phyloP scores from a whole-genome alignment of 768 basidiomycete species.

The Suillus decipiens region DNA sequence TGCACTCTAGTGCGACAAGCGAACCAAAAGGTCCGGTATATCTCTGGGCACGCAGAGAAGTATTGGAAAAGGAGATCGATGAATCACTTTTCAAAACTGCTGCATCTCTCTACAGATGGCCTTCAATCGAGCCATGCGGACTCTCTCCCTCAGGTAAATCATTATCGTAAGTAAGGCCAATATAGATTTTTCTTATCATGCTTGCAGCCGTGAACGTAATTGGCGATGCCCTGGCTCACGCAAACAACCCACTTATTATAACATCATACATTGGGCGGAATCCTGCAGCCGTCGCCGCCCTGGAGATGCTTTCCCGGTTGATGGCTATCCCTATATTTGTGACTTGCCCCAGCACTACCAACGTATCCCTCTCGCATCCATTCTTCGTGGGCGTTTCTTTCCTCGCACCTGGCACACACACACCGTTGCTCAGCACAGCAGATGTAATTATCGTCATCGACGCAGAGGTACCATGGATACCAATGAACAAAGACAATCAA shows the following conservation, averaged over 20 bases:
- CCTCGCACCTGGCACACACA: conserved; percentile 46
- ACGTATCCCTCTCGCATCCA: conserved; percentile 58
- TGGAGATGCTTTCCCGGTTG: conserved; percentile 48
- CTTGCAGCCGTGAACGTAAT: conserved; percentile 40
- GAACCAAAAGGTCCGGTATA: conserved; percentile 76
- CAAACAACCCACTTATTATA: conserved; percentile 61
- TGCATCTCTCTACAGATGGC: conserved; percentile 45
- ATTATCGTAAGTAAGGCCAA: not conserved
- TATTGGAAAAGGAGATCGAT: conserved; percentile 64
- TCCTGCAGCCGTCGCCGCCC: conserved; percentile 42
- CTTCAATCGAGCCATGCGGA: conserved; percentile 49
- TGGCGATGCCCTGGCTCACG: conserved; percentile 47
- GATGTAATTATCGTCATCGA: conserved; percentile 71
- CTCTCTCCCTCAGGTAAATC: conserved; percentile 42
- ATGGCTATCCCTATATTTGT: conserved; percentile 58
- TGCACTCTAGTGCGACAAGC: conserved; percentile 54
- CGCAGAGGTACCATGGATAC: conserved; percentile 66
- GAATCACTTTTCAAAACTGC: conserved; percentile 33
- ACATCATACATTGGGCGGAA: conserved; percentile 65
- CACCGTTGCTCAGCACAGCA: conserved; percentile 48
- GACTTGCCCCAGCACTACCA: conserved; percentile 51
- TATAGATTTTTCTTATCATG: not conserved
- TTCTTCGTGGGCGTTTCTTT: conserved; percentile 54
- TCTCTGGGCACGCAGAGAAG: conserved; percentile 72
- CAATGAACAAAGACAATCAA: conserved; percentile 41